These are phyloP conservation scores for Trichoderma pleuroti DNA, from an alignment of 2,329 filamentous ascomycete species.

Conservation along the genomic window DNA sequence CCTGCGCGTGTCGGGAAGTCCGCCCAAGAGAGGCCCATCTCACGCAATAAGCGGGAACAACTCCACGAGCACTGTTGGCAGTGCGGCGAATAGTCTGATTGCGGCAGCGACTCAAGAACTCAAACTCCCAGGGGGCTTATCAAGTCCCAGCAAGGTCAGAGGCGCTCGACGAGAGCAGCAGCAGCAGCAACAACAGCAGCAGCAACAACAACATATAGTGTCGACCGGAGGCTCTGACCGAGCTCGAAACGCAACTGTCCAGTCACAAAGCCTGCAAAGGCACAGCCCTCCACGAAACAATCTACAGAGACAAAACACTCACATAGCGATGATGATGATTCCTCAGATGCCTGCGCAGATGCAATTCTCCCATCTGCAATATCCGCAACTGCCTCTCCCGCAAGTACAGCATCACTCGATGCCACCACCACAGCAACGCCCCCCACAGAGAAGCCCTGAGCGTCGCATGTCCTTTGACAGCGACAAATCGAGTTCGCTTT, in stretches of 20 bases:
- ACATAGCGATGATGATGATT: neutral
- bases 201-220: neutral
- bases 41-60: constrained; percentile 24
- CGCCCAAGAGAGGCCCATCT: constrained; percentile 28
- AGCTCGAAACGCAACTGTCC: constrained; percentile 13
- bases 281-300: constrained; percentile 12
- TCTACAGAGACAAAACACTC: constrained; percentile 1
- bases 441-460: constrained; percentile 20
- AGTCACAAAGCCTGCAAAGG: constrained; percentile 8
- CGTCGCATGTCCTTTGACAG: constrained; percentile 39
- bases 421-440: constrained; percentile 8
- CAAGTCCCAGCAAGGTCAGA: constrained; percentile 44
- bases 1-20: constrained; percentile 26
- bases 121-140: constrained; percentile 35
- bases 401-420: neutral
- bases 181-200: neutral
- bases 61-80: constrained; percentile 34
- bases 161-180: constrained; percentile 28
- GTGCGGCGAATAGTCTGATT: constrained; percentile 41
- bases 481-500: constrained; percentile 51
- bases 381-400: constrained; percentile 2
- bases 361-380: neutral
- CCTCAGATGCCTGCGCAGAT: constrained; percentile 6
- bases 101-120: constrained; percentile 35
- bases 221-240: neutral